Evolutionary conservation across 2,329 filamentous ascomycete species (phyloP), one percentile per base, ranked within the genome.

Genomic region (Cryphonectria japonica): DNA sequence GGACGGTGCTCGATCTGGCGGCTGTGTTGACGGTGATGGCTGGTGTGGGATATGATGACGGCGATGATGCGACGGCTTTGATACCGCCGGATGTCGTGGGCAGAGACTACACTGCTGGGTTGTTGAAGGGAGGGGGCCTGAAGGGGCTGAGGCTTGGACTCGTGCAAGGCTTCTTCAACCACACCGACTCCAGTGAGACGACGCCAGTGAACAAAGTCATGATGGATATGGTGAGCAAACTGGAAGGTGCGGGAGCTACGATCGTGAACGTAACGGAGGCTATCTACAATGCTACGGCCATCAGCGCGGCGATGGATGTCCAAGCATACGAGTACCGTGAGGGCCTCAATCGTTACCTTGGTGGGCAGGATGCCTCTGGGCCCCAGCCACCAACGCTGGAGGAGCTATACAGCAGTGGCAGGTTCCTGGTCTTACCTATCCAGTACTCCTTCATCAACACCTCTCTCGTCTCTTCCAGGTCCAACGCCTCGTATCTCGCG

Each of bases 241-340:
- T 92, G 0, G 67, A 77, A 43, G 74, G 76, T 0, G 82, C 85
- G 6, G 88, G 87, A 14, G 87, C 81, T 5, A 82, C 79, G 0
- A 74, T 90, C 2, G 75, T 90, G 22, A 82, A 84, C 43, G 85
- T 90, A 70, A 82, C 79, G 11, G 80, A 82, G 6, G 59, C 81
- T 1, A 73, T 84, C 22, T 90, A 89, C 76, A 86, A 91, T 74
- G 81, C 86, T 0, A 83, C 83, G 1, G 77, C 80, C 5, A 84
- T 92, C 60, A 76, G 77, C 5, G 75, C 80, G 2, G 78, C 78
- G 0, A 81, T 87, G 22, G 90, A 92, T 74, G 87, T 89, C 0
- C 90, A 92, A 75, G 83, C 82, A 13, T 89, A 83, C 76, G 90
- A 92, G 75, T 90, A 87, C 76, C 83, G 85, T 22, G 82, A 89